Base-by-base conservation (phyloP, 257 asterid species). In the Nicotiana sylvestris region DNA sequence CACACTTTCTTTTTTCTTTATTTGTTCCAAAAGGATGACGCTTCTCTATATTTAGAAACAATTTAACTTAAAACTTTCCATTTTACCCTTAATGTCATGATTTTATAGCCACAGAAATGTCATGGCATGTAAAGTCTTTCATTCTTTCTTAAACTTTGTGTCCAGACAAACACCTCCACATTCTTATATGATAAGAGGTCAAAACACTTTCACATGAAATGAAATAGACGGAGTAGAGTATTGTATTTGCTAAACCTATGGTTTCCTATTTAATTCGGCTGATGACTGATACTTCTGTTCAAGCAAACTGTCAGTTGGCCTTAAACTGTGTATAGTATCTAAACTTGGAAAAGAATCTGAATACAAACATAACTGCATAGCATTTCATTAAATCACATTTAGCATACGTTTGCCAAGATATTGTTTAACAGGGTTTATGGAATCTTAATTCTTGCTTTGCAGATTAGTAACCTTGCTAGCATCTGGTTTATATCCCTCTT, bases 401-500 rank as follows among this genome's bases (percentile, higher is more conserved):
- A n/a, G 29, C 35, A 68, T 37, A 21, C 21, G 12, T 43, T 70
- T 70, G 56, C 37, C 35, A 43, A 70, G 12, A 39, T 43, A 46
- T 43, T 33, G 25, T 72, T 6, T 72, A 13, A 49, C 21, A 72
- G 25, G 61, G 51, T 46, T 43, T 6, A 74, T 51, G 43, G 33
- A 27, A 74, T 74, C 9, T 27, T 74, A 6, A 49, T 49, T 74
- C 37, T 51, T 15, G 62, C 53, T 74, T 77, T 89, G 88, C 99
- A 95, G 99, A 95, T 93, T 61, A 95, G 99, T 85, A 95, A 93
- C 90, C 76, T 95, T 82, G 99, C 99, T 16, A 95, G 98, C 86
- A 84, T 95, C 81, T 94, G 99, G 98, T 93, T 95, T 89, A 90
- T 93, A 16, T 91, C 99, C 88, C 97, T 94, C 90, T 95, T 95